phyloP scores from a whole-genome alignment of 192 early-diverging fungal genomes.

The Backusella mclennaniae region DNA sequence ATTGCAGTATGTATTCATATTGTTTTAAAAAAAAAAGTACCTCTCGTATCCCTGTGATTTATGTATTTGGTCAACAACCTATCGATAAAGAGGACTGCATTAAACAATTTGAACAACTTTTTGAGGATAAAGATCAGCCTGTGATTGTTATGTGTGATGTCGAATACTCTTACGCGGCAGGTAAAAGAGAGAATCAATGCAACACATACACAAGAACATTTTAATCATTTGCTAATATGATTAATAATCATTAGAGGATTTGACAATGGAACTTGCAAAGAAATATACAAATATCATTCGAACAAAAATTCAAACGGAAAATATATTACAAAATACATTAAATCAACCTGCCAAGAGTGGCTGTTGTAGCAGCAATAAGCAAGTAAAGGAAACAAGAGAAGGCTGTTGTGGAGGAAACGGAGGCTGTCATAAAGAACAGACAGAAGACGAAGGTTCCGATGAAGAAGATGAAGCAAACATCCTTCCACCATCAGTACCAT shows the following conservation, averaged over 20 bases:
- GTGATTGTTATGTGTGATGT: constrained; percentile 80
- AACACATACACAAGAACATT: neutral
- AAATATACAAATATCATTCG: constrained; percentile 38
- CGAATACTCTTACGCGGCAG: constrained; percentile 59
- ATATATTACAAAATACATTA: constrained; percentile 28
- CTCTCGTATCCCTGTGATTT: constrained; percentile 78
- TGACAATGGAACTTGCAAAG: constrained; percentile 16
- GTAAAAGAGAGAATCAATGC: constrained; percentile 21
- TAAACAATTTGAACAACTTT: constrained; percentile 40
- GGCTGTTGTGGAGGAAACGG: neutral
- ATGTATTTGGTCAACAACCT: constrained; percentile 78
- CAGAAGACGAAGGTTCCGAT: neutral
- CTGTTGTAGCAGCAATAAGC: neutral
- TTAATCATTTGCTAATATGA: neutral
- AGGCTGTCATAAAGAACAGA: neutral
- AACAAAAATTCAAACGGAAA: constrained; percentile 45
- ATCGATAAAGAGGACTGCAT: constrained; percentile 65
- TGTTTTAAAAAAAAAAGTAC: constrained; percentile 44
- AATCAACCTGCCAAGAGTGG: neutral
- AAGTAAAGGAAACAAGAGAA: neutral
- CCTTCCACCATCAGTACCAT: constrained; percentile 1
- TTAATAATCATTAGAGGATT: constrained; percentile 12
- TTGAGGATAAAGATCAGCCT: constrained; percentile 40
- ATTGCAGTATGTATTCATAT: neutral
- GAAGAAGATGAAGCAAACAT: neutral